Evolutionary conservation across 441 rosid genomes (phyloP).

Genomic region (Mallotus repandus): DNA sequence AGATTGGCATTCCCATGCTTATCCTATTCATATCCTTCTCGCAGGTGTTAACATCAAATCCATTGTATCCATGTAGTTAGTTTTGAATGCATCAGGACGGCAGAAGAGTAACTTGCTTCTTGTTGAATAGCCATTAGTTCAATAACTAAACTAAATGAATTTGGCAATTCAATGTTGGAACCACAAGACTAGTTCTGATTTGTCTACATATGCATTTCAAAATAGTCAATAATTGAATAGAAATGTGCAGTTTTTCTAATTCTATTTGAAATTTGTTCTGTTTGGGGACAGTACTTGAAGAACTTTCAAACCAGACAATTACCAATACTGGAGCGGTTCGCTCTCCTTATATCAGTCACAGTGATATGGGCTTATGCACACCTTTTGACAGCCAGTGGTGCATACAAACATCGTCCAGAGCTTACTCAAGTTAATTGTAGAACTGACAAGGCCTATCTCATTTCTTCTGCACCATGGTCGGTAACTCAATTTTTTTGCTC

Average conservation of each 20-base stretch:
- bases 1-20: constrained; percentile 94
- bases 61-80: not conserved
- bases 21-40: constrained; percentile 79
- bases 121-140: not conserved
- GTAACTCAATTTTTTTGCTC: constrained; percentile 25
- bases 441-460: constrained; percentile 95
- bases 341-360: constrained; percentile 71
- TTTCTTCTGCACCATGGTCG: constrained; percentile 98
- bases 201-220: not conserved
- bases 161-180: not conserved
- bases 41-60: constrained; percentile 53
- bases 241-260: constrained; percentile 1
- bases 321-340: constrained; percentile 88
- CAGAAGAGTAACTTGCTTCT: not conserved
- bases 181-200: not conserved
- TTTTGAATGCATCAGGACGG: not conserved
- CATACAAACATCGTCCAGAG: constrained; percentile 84
- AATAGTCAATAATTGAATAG: not conserved
- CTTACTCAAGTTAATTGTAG: constrained; percentile 83
- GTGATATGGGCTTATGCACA: constrained; percentile 98
- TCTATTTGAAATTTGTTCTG: constrained; percentile 8
- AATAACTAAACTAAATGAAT: not conserved
- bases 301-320: constrained; percentile 59
- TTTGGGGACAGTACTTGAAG: constrained; percentile 69
- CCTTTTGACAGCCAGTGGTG: constrained; percentile 95